phyloP scores from a whole-genome alignment of 2,329 filamentous ascomycete species.

The Elsinoe arachidis region DNA sequence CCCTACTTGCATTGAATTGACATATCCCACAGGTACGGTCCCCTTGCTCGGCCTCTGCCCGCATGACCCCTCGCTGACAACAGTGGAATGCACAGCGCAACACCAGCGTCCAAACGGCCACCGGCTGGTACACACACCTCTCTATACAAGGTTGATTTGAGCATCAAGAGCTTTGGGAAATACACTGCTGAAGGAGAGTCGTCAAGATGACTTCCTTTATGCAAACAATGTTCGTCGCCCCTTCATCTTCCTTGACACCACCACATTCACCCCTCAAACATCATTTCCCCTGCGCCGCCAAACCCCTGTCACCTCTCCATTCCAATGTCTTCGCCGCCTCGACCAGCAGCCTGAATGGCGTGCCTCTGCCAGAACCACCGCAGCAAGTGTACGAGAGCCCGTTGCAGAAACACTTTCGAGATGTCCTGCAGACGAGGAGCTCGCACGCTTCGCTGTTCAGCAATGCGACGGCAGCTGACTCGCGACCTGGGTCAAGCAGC shows the following conservation, averaged over 20 bases:
- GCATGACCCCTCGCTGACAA: conserved; percentile 13
- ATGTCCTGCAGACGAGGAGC: conserved; percentile 14
- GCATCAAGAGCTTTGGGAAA: conserved; percentile 10
- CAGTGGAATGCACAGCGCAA: conserved; percentile 15
- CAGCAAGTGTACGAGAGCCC: conserved; percentile 25
- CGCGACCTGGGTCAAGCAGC: not conserved
- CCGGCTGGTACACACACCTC: not conserved
- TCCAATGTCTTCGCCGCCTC: conserved; percentile 31
- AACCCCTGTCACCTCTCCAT: conserved; percentile 36
- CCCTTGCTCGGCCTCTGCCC: conserved; percentile 1
- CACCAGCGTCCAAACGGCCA: conserved; percentile 10
- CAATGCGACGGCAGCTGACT: not conserved
- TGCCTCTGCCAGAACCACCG: conserved; percentile 24
- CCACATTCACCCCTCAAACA: conserved; percentile 12
- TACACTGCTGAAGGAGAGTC: conserved; percentile 10
- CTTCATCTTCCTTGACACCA: conserved; percentile 28
- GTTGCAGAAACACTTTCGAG: conserved; percentile 24
- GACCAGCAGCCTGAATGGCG: conserved; percentile 31
- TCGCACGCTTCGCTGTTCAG: conserved; percentile 8
- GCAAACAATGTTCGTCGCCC: conserved; percentile 64
- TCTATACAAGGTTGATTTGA: conserved; percentile 1
- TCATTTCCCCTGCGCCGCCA: conserved; percentile 25
- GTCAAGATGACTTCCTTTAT: conserved; percentile 65
- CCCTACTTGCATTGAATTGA: not conserved
- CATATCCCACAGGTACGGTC: not conserved